phyloP scores from a whole-genome alignment of 2,329 filamentous ascomycete genomes.

The Lecanicillium sp. region DNA sequence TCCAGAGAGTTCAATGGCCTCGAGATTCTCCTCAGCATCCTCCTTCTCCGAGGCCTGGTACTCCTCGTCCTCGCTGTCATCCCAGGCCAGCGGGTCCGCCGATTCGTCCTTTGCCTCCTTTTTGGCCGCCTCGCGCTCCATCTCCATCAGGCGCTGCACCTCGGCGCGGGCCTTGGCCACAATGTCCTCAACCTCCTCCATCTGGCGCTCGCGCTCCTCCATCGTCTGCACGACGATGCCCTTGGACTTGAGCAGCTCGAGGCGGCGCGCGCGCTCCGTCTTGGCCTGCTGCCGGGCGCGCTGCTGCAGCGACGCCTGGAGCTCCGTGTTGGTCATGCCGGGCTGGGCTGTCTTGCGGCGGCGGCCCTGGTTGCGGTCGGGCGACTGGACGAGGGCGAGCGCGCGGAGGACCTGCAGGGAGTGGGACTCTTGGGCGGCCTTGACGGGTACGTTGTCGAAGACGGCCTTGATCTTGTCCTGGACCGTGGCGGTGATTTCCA shows the following conservation, averaged over 20 bases:
- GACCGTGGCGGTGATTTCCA: conserved; percentile 53
- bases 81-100: conserved; percentile 47
- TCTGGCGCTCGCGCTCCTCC: conserved; percentile 78
- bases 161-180: conserved; percentile 79
- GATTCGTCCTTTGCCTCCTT: conserved; percentile 48
- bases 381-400: conserved; percentile 66
- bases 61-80: conserved; percentile 49
- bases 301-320: conserved; percentile 62
- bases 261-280: conserved; percentile 66
- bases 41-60: conserved; percentile 39
- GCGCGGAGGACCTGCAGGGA: conserved; percentile 64
- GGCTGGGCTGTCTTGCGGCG: conserved; percentile 36
- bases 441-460: conserved; percentile 63
- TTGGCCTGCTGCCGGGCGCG: conserved; percentile 76
- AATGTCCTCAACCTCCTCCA: conserved; percentile 80
- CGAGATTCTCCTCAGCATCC: conserved; percentile 26
- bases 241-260: conserved; percentile 70
- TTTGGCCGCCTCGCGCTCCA: conserved; percentile 69
- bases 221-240: conserved; percentile 77
- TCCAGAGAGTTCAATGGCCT: conserved; percentile 30
- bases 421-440: conserved; percentile 55
- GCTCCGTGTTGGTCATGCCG: conserved; percentile 61
- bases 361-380: conserved; percentile 42
- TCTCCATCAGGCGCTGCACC: conserved; percentile 61
- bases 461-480: conserved; percentile 53